Percentiles rank a stretch among this genome's conserved stretches.
phyloP scores from a whole-genome alignment of 352 stramenopile genomes.

The Globisporangium heterothallicum region DNA sequence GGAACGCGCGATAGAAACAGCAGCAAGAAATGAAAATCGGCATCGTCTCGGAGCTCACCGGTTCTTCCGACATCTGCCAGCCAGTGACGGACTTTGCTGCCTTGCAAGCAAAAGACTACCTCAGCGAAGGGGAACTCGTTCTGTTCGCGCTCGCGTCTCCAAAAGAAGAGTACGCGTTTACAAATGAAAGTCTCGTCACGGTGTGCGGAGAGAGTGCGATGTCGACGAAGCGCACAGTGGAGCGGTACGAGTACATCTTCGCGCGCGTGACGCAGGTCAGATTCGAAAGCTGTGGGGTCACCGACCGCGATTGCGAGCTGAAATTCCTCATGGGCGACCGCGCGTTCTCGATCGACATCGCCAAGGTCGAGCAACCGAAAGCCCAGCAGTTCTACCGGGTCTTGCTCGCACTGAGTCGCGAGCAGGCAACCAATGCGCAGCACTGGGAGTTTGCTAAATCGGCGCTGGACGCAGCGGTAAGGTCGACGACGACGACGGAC shows the following conservation, averaged over 20 bases:
- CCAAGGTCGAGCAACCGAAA: conserved; percentile 4
- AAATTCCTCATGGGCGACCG: conserved; percentile 12
- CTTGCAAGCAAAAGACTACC: conserved; percentile 3
- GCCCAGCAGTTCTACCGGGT: conserved; percentile 13
- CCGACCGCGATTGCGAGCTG: conserved; percentile 16
- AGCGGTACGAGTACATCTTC: conserved; percentile 11
- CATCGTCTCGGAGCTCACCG: conserved; percentile 15
- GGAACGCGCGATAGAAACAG: no score
- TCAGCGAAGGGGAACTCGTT: background rate
- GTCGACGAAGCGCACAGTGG: conserved; percentile 10
- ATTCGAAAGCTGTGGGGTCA: conserved; percentile 14
- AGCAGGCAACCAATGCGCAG: conserved; percentile 3
- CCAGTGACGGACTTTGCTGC: conserved; percentile 9
- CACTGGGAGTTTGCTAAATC: conserved; percentile 3
- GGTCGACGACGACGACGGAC: conserved; percentile 1
- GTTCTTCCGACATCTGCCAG: conserved; percentile 13
- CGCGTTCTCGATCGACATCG: conserved; percentile 17
- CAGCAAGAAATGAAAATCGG: conserved; percentile 11
- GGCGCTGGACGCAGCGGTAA: conserved; percentile 2
- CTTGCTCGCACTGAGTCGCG: conserved; percentile 5
- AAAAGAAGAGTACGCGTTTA: conserved; percentile 18
- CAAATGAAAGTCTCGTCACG: conserved; percentile 10
- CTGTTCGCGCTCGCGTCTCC: conserved; percentile 11
- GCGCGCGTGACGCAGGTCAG: background rate
- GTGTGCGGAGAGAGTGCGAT: conserved; percentile 6